Evolutionary conservation across 768 basidiomycete species (phyloP).

Genomic region (Lentinus tigrinus): DNA sequence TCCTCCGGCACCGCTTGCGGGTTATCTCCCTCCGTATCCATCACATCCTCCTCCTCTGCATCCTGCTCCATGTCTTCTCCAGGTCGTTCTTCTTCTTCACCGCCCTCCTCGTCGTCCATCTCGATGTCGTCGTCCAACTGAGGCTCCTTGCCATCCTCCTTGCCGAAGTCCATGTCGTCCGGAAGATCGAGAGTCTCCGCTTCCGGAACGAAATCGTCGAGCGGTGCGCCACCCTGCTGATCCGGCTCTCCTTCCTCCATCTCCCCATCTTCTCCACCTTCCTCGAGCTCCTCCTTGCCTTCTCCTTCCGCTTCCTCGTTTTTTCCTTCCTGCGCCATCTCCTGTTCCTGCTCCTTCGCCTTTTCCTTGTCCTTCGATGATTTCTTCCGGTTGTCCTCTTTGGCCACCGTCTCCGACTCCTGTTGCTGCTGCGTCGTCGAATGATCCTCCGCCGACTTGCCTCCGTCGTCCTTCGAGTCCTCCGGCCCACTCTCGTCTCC

Average conservation of each 20-base stretch:
- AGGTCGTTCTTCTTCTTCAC: conserved; percentile 29
- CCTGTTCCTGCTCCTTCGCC: conserved; percentile 9
- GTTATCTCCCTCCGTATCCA: conserved; percentile 28
- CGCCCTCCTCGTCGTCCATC: conserved; percentile 28
- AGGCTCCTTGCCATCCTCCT: conserved; percentile 9
- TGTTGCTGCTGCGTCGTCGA: conserved; percentile 48
- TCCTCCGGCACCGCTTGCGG: conserved; percentile 32
- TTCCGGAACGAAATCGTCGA: conserved; percentile 77
- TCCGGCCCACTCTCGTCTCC: conserved; percentile 73
- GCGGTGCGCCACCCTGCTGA: conserved; percentile 57
- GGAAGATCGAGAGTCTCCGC: conserved; percentile 86
- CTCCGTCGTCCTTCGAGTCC: conserved; percentile 48
- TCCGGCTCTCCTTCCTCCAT: conserved; percentile 35
- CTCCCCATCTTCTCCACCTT: conserved; percentile 25
- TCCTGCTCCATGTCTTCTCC: conserved; percentile 28
- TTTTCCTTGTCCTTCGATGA: conserved; percentile 24
- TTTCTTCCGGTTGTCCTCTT: conserved; percentile 51
- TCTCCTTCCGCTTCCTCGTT: conserved; percentile 25
- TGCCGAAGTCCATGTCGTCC: conserved; percentile 72
- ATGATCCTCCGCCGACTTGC: conserved; percentile 61
- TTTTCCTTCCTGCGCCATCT: conserved; percentile 11
- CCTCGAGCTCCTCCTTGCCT: conserved; percentile 28
- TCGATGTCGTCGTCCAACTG: conserved; percentile 24
- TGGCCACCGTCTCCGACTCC: conserved; percentile 73
- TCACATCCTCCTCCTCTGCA: conserved; percentile 19